Evolutionary conservation across 352 stramenopile species (phyloP).

Genomic region (Blastocystis sp.): DNA sequence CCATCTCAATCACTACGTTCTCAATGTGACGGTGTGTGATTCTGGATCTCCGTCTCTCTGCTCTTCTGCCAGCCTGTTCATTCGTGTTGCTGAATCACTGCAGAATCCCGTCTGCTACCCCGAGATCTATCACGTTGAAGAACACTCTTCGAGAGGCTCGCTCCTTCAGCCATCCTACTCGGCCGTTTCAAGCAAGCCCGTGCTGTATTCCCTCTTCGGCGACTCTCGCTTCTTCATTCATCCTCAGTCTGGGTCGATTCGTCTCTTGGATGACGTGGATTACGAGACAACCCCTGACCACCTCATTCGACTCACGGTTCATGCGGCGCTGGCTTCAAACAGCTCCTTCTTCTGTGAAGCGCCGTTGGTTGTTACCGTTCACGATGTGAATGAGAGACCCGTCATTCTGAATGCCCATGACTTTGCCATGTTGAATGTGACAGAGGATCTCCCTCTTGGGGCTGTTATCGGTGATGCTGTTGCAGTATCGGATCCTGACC

Average conservation of each 20-base stretch:
- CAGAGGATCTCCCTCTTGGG: background rate
- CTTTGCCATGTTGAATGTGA: background rate
- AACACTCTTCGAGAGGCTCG: background rate
- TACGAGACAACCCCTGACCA: slow-evolving; percentile 15
- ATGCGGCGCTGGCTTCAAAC: background rate
- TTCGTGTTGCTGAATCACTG: background rate
- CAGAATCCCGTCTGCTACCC: slow-evolving; percentile 21
- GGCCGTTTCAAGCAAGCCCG: background rate
- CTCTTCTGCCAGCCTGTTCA: background rate
- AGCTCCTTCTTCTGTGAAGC: background rate
- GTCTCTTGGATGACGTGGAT: background rate
- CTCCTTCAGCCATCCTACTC: background rate
- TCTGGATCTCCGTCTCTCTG: slow-evolving; percentile 11
- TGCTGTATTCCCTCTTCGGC: background rate
- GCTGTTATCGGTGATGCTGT: background rate
- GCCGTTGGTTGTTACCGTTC: background rate
- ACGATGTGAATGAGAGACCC: slow-evolving; percentile 19
- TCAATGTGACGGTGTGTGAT: slow-evolving; percentile 24
- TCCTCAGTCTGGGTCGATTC: background rate
- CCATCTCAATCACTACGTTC: background rate
- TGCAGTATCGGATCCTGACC: background rate
- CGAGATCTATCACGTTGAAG: background rate
- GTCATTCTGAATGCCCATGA: background rate
- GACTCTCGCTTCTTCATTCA: background rate
- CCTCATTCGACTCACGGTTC: background rate